Percentiles rank a stretch among this genome's conserved stretches.
Evolutionary conservation across 305 asterid species (phyloP).

Genomic region (Caryopteris hybrid): DNA sequence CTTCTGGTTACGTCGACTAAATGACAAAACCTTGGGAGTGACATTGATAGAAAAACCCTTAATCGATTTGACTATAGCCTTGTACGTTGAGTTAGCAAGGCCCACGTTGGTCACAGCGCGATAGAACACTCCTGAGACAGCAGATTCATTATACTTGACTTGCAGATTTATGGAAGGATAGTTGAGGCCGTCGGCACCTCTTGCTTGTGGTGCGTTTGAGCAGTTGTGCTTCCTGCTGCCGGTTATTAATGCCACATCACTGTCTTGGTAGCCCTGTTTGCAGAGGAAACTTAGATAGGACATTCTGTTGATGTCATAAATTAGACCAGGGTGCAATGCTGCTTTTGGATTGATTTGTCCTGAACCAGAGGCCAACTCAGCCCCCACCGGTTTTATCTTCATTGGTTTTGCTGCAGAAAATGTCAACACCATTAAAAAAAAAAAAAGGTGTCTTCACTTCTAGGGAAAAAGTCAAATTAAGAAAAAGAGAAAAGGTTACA

Average conservation of each 20-base stretch:
- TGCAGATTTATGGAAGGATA: conserved; percentile 68
- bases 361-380: conserved; percentile 63
- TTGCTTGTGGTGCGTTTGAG: conserved; percentile 30
- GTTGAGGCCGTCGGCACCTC: conserved; percentile 71
- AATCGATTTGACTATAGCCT: conserved; percentile 36
- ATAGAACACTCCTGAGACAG: conserved; percentile 43
- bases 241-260: conserved; percentile 32
- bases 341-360: conserved; percentile 54
- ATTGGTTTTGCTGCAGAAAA: conserved; percentile 50
- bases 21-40: conserved; percentile 39
- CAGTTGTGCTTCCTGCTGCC: conserved; percentile 50
- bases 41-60: conserved; percentile 42
- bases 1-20: conserved; percentile 30
- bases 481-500: conserved; percentile 23
- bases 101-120: conserved; percentile 69
- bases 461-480: neutral
- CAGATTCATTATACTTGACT: conserved; percentile 20
- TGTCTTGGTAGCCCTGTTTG: conserved; percentile 50
- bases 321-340: conserved; percentile 75
- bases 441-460: too few relatives aligned
- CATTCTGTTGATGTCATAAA: conserved; percentile 44
- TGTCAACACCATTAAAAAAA: neutral
- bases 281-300: conserved; percentile 66
- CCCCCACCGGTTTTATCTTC: conserved; percentile 44
- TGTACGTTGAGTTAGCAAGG: conserved; percentile 29